These are phyloP conservation scores for Penicillium desertorum DNA, from an alignment of 495 filamentous ascomycete species.

Conservation along the genomic window DNA sequence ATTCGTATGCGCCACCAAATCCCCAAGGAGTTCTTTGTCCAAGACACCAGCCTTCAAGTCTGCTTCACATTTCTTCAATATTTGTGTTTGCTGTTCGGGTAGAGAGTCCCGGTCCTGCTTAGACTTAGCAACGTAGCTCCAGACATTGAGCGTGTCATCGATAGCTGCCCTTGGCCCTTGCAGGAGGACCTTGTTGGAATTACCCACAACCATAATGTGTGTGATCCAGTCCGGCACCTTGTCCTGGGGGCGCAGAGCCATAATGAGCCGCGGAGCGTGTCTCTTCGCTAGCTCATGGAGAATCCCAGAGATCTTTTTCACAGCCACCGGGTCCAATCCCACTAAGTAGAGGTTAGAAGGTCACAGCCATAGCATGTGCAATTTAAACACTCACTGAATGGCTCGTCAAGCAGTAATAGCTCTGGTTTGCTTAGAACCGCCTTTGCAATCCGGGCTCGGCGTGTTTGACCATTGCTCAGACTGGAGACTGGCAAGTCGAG, in stretches of 20 bases:
- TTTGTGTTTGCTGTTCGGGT: slow-evolving; percentile 4
- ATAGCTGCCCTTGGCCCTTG: slow-evolving; percentile 29
- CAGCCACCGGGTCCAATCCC: slow-evolving; percentile 85
- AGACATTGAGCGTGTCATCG: slow-evolving; percentile 25
- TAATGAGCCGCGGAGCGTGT: slow-evolving; percentile 65
- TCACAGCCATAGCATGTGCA: background rate
- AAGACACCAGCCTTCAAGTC: slow-evolving; percentile 30
- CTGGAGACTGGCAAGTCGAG: slow-evolving; percentile 79
- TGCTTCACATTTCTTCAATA: slow-evolving; percentile 13
- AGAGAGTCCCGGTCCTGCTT: background rate
- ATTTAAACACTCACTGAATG: slow-evolving; percentile 65
- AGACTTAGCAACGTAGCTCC: slow-evolving; percentile 20
- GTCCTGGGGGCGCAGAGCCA: slow-evolving; percentile 82
- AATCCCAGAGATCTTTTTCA: slow-evolving; percentile 64
- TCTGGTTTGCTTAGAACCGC: slow-evolving; percentile 77
- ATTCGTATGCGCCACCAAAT: slow-evolving; percentile 21
- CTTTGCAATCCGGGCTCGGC: slow-evolving; percentile 82
- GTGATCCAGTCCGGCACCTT: slow-evolving; percentile 86
- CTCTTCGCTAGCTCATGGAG: slow-evolving; percentile 63
- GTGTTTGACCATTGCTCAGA: slow-evolving; percentile 88
- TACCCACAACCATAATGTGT: slow-evolving; percentile 67
- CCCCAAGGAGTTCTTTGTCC: slow-evolving; percentile 33
- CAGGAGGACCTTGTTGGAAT: slow-evolving; percentile 55
- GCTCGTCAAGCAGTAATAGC: slow-evolving; percentile 84
- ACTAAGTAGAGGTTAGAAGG: slow-evolving; percentile 40